These are phyloP conservation scores for Tubosaeta sp. DNA, from an alignment of 768 basidiomycete species.

Conservation along the genomic window DNA sequence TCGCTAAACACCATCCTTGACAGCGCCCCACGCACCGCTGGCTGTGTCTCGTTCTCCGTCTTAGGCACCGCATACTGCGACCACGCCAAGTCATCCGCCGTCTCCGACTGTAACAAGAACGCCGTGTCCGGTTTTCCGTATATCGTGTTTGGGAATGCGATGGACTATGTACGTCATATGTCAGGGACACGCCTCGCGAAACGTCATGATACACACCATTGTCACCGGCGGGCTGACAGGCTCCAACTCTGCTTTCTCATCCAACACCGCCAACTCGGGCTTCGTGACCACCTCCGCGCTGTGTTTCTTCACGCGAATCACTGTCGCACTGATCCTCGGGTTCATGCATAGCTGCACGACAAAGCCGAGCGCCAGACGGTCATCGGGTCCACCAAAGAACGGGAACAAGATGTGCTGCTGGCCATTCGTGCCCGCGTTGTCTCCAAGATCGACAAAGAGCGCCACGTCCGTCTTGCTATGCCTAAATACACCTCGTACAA, in stretches of 20 bases:
- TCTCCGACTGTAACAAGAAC: constrained; percentile 67
- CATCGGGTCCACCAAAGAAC: constrained; percentile 94
- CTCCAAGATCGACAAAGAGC: constrained; percentile 75
- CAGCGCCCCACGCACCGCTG: constrained; percentile 37
- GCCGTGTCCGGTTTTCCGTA: constrained; percentile 65
- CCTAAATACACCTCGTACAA: constrained; percentile 78
- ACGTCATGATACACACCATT: constrained; percentile 8
- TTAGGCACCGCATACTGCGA: constrained; percentile 44
- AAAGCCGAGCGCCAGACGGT: constrained; percentile 78
- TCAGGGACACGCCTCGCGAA: background rate
- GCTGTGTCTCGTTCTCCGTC: constrained; percentile 6
- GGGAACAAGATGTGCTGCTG: constrained; percentile 72
- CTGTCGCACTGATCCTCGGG: constrained; percentile 61
- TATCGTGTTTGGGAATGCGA: constrained; percentile 61
- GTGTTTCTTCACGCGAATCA: constrained; percentile 55
- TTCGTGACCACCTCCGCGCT: constrained; percentile 46
- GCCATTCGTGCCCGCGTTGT: constrained; percentile 25
- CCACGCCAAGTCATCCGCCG: constrained; percentile 82
- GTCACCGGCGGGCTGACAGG: background rate
- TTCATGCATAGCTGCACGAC: constrained; percentile 75
- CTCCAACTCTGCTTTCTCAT: constrained; percentile 42
- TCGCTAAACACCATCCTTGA: constrained; percentile 60
- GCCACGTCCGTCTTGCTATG: constrained; percentile 73
- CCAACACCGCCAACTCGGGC: constrained; percentile 51
- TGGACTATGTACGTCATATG: constrained; percentile 32